Base-by-base conservation (phyloP, 345 rosid species). In the Eucalyptus globulus region DNA sequence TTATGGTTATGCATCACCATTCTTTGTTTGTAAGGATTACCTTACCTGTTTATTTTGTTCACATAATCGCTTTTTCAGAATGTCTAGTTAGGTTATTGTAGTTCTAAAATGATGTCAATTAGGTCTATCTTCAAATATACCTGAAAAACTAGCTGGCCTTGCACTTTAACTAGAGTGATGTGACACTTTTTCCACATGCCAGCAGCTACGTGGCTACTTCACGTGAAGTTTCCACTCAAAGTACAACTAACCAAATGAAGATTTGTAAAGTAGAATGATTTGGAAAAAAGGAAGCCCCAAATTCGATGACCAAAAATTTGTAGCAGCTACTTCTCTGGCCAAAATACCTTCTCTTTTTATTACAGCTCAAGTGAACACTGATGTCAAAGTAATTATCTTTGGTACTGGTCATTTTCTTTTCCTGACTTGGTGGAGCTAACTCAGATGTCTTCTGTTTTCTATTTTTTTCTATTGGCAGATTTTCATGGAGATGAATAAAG, bases 401-500 rank as follows among this genome's bases (percentile, higher is more conserved):
- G 29, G 15, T 40, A 40, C 89, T 34, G 34, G 3, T 49, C 19
- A 49, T 86, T n/a, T 49, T 86, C 54, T 86, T 81, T 43, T 69
- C 49, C 58, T 86, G 43, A 62, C 81, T 49, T 53, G 69, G 80
- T 88, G 45, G 15, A 31, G 80, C 65, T 86, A 43, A 14, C 49
- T 88, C 54, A 31, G 40, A 45, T 47, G 51, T 80, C 50, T 76
- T 89, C 19, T 69, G 49, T 76, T 60, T 80, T 12, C 15, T 49
- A 15, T 50, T 67, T 19, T 89, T 60, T 87, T 86, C 45, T 88
- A 86, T 89, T 87, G 88, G 91, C 95, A 97, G 99, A 88, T 88
- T 37, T 89, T 91, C 58, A 40, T 87, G 89, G 98, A 97, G 92
- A 90, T 93, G 92, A 92, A 92, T 91, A 92, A 96, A 94, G n/a